Percentiles rank a stretch among this genome's conserved stretches.
phyloP scores from a whole-genome alignment of 257 asterid genomes.

The Rehmannia glutinosa region DNA sequence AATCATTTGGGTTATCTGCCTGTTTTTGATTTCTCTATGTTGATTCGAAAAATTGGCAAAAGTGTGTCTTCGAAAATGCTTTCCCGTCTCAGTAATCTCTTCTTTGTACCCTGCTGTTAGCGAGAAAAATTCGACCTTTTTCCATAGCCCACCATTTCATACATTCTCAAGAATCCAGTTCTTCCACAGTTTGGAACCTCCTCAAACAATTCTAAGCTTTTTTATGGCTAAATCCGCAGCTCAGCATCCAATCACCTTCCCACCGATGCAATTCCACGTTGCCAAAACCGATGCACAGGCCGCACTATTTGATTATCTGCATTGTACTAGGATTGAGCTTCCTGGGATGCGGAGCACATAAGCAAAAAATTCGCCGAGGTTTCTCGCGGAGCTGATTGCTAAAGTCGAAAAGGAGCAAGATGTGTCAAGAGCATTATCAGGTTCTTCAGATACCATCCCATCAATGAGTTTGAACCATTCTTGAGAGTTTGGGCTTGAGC shows the following conservation, averaged over 20 bases:
- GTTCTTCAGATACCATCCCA: conserved; percentile 70
- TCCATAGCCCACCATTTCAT: conserved; percentile 20
- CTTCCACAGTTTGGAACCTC: conserved; percentile 13
- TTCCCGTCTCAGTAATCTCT: conserved; percentile 21
- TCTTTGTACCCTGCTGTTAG: conserved; percentile 12
- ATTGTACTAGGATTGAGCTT: conserved; percentile 67
- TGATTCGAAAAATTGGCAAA: conserved; percentile 26
- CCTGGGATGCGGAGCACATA: conserved; percentile 77
- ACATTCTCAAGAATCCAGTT: conserved; percentile 23
- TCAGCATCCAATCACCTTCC: conserved; percentile 7
- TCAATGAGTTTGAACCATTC: conserved; percentile 92
- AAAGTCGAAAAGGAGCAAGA: conserved; percentile 54
- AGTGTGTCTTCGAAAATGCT: conserved; percentile 30
- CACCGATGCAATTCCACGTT: conserved; percentile 25
- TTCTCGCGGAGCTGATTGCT: conserved; percentile 43
- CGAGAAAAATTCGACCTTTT: conserved; percentile 9
- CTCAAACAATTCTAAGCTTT: conserved; percentile 9
- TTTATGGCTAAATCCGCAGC: conserved; percentile 28
- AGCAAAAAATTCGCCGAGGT: conserved; percentile 82
- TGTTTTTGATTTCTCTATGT: conserved; percentile 21
- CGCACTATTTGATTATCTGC: conserved; percentile 83
- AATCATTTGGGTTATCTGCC: background rate
- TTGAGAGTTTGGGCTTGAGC: conserved; percentile 87
- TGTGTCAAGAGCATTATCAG: conserved; percentile 51
- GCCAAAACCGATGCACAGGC: conserved; percentile 62